Conservation (phyloP, 495 filamentous ascomycete species). For the Halenospora varia region DNA sequence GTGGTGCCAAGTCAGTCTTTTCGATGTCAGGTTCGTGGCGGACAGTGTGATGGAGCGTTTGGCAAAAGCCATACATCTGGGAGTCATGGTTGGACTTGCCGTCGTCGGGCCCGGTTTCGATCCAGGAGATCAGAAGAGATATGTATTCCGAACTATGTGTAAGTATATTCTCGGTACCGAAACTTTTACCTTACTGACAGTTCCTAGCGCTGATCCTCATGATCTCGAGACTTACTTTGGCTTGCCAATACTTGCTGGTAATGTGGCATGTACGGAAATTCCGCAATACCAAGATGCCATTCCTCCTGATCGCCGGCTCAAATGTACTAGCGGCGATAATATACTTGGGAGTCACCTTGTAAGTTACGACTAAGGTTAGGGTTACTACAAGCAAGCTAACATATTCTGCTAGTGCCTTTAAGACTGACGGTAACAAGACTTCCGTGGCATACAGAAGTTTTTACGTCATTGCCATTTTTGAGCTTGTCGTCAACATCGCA, state of each 20-base stretch:
- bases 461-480: conserved; percentile 52
- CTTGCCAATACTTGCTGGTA: conserved; percentile 51
- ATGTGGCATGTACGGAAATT: conserved; percentile 39
- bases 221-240: conserved; percentile 51
- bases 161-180: neutral
- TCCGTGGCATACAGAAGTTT: conserved; percentile 29
- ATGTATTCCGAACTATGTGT: conserved; percentile 49
- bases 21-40: conserved; percentile 62
- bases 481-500: conserved; percentile 42
- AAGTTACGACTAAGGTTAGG: neutral
- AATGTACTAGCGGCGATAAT: conserved; percentile 40
- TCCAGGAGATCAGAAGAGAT: conserved; percentile 34
- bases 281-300: conserved; percentile 28
- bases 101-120: conserved; percentile 41
- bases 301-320: conserved; percentile 37
- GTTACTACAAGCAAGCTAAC: too few species aligned
- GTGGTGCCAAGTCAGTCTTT: conserved; percentile 65
- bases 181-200: conserved; percentile 24
- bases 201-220: conserved; percentile 52
- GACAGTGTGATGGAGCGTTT: conserved; percentile 63
- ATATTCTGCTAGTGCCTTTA: conserved; percentile 23
- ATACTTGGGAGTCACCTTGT: conserved; percentile 46
- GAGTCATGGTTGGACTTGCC: conserved; percentile 59
- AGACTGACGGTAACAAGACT: conserved; percentile 31
- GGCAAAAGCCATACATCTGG: conserved; percentile 58